Percentiles rank a stretch among this genome's conserved stretches.
These are phyloP conservation scores for Xylariaceae sp. DNA, from an alignment of 2,329 filamentous ascomycete genomes.

Conservation along the genomic window DNA sequence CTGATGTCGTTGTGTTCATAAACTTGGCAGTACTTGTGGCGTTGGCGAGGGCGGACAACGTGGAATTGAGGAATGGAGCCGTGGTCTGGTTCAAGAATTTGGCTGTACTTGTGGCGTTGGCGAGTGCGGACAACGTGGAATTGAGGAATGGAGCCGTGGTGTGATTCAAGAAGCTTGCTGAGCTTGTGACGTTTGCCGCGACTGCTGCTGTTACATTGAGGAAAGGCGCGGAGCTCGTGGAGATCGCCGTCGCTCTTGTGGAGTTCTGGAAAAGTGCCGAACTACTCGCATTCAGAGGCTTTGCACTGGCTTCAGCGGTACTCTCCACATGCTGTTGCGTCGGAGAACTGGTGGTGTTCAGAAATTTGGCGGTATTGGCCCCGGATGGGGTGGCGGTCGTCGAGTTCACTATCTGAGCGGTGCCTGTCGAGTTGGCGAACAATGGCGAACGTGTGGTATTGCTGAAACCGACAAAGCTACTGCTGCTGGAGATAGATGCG, in stretches of 20 bases:
- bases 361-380: conserved; percentile 7
- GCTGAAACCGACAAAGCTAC: conserved; percentile 1
- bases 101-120: conserved; percentile 2
- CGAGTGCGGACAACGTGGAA: not conserved
- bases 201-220: conserved; percentile 5
- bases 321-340: conserved; percentile 1
- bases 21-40: not conserved
- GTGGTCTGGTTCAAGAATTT: conserved; percentile 2
- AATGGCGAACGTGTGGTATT: conserved; percentile 3
- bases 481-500: not conserved
- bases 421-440: not conserved
- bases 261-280: conserved; percentile 3
- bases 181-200: conserved; percentile 1
- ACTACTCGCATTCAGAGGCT: conserved; percentile 3
- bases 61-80: conserved; percentile 6
- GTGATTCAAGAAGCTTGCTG: not conserved
- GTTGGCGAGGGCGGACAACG: conserved; percentile 1
- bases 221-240: conserved; percentile 6
- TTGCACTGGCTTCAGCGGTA: conserved; percentile 1
- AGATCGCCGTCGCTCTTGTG: not conserved
- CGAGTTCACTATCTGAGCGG: no score
- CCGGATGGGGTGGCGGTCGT: no score
- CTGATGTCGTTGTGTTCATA: not conserved
- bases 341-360: conserved; percentile 5
- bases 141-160: conserved; percentile 9